Percentiles rank a stretch among this genome's conserved stretches.
These are phyloP conservation scores for Phanerochaete sordida DNA, from an alignment of 768 basidiomycete genomes.

Conservation along the genomic window DNA sequence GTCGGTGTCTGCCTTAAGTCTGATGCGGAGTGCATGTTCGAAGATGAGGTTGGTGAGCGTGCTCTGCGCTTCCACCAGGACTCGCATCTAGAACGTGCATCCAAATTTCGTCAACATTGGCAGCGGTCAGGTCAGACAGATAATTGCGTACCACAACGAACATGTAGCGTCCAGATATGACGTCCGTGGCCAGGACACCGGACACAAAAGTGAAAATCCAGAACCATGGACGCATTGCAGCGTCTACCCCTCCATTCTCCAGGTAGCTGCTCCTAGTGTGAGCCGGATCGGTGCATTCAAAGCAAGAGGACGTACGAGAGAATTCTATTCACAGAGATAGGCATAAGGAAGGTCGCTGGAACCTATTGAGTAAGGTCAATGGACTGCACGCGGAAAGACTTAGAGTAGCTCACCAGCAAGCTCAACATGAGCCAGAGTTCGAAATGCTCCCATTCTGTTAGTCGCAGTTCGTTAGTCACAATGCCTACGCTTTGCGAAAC, in stretches of 20 bases:
- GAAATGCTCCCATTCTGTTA: constrained; percentile 15
- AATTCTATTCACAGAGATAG: constrained; percentile 31
- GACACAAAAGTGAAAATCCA: constrained; percentile 57
- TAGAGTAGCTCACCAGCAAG: constrained; percentile 8
- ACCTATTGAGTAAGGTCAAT: no score
- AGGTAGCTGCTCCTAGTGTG: constrained; percentile 40
- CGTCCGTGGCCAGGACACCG: constrained; percentile 39
- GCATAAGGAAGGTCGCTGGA: constrained; percentile 25
- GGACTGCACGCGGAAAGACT: neutral
- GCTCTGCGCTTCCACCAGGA: constrained; percentile 37
- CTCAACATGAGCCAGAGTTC: constrained; percentile 14
- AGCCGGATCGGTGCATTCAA: no score
- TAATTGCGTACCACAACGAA: constrained; percentile 32
- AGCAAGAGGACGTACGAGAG: constrained; percentile 19
- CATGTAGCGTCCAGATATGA: constrained; percentile 54
- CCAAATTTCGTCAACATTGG: no score
- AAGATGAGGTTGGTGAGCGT: constrained; percentile 54
- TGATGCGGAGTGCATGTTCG: constrained; percentile 51
- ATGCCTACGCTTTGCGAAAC: no score
- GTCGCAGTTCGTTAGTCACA: no score
- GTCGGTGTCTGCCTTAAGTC: constrained; percentile 40
- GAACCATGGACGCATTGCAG: constrained; percentile 56
- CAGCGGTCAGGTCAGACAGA: no score
- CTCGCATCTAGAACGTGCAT: constrained; percentile 35
- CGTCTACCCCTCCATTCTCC: constrained; percentile 49